Evolutionary conservation across 2,329 filamentous ascomycete genomes (phyloP), one percentile per base, ranked within the genome.

Genomic region (Curvularia spicifera): DNA sequence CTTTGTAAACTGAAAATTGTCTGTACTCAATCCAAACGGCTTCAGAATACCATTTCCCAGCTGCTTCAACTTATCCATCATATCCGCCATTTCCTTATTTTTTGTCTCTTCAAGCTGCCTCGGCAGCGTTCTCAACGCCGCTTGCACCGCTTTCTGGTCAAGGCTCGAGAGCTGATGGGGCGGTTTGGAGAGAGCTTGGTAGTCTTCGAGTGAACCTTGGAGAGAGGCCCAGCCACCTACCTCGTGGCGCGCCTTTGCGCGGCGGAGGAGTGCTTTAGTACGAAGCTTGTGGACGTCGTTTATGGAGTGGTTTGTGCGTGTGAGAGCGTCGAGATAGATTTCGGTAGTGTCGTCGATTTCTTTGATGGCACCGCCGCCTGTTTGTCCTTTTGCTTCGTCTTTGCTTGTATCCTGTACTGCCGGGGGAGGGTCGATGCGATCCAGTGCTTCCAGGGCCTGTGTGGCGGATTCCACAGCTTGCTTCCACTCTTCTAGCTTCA

Each of bases 61-160:
- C 78, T 91, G 88, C 74, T 96, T 97, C 69, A 99, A 79, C 80
- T 98, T 97, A 18, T 90, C 91, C 93, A 97, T 96, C 93, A 98
- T 97, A 79, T 99, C 94, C 2, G 85, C 89, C 85, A 95, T 91
- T 78, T 99, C 95, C 67, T 84, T 85, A 71, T 97, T 89, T 78
- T 93, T 91, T 1, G 93, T 93, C 18, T 85, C 85, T 64, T 94
- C 91, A 49, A 92, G 84, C 61, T 84, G 83, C 1, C 84, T 80
- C 1, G 91, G 91, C 39, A 98, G 78, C 22, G 81, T 79, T 13
- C 82, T 77, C 58, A 96, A 80, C 66, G 92, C 89, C 28, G 81
- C 78, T 51, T 86, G 82, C 1, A 96, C 89, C 15, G 89, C 84
- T 68, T 84, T 87, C 72, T 80, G 81, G 70, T 97, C 93, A 8